A percentile compares a stretch with the other conserved stretches of the same genome.
Conservation (phyloP, 2,329 filamentous ascomycete species). For the Neonectria magnoliae region DNA sequence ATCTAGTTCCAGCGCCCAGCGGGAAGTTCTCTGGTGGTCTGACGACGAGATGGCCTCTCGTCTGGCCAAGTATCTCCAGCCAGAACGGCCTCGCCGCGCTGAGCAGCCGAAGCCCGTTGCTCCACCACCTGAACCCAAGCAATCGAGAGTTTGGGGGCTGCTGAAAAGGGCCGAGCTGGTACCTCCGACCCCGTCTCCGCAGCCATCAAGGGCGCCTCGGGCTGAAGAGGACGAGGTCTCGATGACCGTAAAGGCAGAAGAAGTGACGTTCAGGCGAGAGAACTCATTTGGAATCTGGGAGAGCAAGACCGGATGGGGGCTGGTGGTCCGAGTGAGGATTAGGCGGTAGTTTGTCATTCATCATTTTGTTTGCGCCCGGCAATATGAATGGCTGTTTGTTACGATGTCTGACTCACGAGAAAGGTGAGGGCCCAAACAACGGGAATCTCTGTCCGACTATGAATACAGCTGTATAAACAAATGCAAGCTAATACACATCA, state of each 20-base stretch:
- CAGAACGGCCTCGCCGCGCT: constrained; percentile 38
- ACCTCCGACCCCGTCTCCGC: constrained; percentile 5
- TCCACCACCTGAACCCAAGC: constrained; percentile 48
- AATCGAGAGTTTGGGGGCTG: constrained; percentile 47
- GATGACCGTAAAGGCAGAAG: constrained; percentile 56
- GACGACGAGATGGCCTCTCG: constrained; percentile 58
- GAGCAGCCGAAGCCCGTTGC: constrained; percentile 43
- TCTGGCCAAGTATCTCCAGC: constrained; percentile 56
- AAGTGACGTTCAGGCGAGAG: constrained; percentile 61
- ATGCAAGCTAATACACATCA: neutral
- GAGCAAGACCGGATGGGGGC: constrained; percentile 59
- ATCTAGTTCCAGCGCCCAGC: neutral
- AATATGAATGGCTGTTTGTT: neutral
- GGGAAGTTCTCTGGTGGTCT: constrained; percentile 55
- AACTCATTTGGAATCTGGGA: constrained; percentile 64
- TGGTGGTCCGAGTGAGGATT: constrained; percentile 55
- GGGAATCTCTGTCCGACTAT: neutral
- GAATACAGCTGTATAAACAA: neutral
- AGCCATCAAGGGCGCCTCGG: constrained; percentile 6
- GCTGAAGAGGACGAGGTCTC: constrained; percentile 41
- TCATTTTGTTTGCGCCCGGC: neutral
- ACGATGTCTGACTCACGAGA: neutral
- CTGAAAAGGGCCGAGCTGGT: constrained; percentile 42
- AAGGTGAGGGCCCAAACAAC: neutral
- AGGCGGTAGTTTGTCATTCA: constrained; percentile 18